These are phyloP conservation scores for Tulasnella sp. DNA, from an alignment of 768 basidiomycete genomes.

Conservation along the genomic window DNA sequence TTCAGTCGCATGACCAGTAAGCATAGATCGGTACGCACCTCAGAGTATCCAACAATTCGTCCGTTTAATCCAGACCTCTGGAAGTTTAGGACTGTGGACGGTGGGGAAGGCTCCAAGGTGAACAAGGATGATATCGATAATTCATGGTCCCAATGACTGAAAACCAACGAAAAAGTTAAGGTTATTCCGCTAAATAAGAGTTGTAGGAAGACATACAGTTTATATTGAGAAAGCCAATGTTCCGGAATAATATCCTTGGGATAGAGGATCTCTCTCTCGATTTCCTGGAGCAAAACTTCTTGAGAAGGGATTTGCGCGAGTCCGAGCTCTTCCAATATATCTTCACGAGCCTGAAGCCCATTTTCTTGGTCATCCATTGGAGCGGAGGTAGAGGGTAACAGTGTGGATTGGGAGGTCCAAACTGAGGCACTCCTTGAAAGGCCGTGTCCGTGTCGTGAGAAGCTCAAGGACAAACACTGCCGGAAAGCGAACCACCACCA, in stretches of 20 bases:
- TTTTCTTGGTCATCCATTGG: not conserved
- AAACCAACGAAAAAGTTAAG: not conserved
- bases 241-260: slow-evolving; percentile 68
- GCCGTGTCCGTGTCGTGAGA: not conserved
- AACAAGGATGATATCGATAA: slow-evolving; percentile 67
- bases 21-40: slow-evolving; percentile 53
- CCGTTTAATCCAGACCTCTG: slow-evolving; percentile 80
- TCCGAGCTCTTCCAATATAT: slow-evolving; percentile 59
- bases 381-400: not conserved
- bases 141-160: slow-evolving; percentile 72
- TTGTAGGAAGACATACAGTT: slow-evolving; percentile 62
- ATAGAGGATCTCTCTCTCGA: slow-evolving; percentile 74
- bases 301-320: slow-evolving; percentile 61
- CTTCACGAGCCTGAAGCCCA: not conserved
- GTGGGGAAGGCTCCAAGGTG: slow-evolving; percentile 65
- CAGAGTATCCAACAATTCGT: slow-evolving; percentile 75
- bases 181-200: not conserved
- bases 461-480: not conserved
- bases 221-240: slow-evolving; percentile 79
- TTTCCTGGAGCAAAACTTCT: slow-evolving; percentile 61
- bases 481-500: not conserved
- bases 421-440: not conserved
- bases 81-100: slow-evolving; percentile 74
- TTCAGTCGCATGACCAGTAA: not conserved
- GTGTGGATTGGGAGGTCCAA: not conserved